Percentiles rank a stretch among this genome's conserved stretches.
These are phyloP conservation scores for Chamaecyparis obtusa DNA, from an alignment of 75 land plant species.

Conservation along the genomic window DNA sequence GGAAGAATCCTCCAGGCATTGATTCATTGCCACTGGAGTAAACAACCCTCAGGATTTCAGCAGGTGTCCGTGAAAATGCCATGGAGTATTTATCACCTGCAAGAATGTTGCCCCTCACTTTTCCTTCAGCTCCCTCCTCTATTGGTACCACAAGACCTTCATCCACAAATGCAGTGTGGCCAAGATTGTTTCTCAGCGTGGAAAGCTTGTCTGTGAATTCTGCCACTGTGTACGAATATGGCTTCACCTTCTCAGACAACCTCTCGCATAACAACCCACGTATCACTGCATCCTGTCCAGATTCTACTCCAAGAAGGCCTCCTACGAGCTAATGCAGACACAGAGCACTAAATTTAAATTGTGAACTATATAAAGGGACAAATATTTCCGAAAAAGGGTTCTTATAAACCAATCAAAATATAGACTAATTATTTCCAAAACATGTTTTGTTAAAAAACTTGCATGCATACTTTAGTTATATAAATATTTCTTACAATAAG, in stretches of 20 bases:
- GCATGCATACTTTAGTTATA: no score
- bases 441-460: no score
- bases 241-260: slow-evolving; percentile 18
- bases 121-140: slow-evolving; percentile 44
- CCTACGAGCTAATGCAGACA: neutral
- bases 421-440: no score
- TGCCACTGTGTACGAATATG: slow-evolving; percentile 40
- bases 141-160: slow-evolving; percentile 64
- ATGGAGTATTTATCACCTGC: slow-evolving; percentile 51
- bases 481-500: no score
- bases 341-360: neutral
- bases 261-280: slow-evolving; percentile 50
- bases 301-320: slow-evolving; percentile 73
- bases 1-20: neutral
- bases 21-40: slow-evolving; percentile 50
- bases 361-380: no score
- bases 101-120: slow-evolving; percentile 39
- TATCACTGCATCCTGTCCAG: slow-evolving; percentile 84
- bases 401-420: no score
- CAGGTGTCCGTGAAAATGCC: slow-evolving; percentile 50
- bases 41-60: slow-evolving; percentile 62
- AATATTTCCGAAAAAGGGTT: no score
- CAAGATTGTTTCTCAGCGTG: slow-evolving; percentile 46
- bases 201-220: slow-evolving; percentile 62
- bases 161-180: slow-evolving; percentile 35